Conservation (phyloP, 2,329 filamentous ascomycete genomes). For the Colletotrichum simmondsii region DNA sequence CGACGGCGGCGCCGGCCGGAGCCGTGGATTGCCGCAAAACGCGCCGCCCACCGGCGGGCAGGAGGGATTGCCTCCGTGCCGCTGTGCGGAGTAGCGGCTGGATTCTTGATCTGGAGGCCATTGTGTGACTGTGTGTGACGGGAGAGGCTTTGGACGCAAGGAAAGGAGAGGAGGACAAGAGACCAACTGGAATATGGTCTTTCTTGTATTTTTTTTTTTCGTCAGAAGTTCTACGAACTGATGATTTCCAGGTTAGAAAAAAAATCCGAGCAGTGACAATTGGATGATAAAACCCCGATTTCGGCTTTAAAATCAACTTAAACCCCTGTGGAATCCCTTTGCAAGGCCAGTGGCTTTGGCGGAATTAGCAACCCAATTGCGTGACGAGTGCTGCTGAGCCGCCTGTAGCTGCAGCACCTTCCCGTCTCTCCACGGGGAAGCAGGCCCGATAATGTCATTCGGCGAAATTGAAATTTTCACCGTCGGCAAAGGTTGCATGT, state of each 20-base stretch:
- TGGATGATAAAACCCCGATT: conserved; percentile 15
- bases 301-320: conserved; percentile 26
- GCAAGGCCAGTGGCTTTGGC: background rate
- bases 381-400: conserved; percentile 8
- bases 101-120: conserved; percentile 36
- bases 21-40: conserved; percentile 25
- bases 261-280: conserved; percentile 15
- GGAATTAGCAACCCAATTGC: conserved; percentile 9
- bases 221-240: background rate
- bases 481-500: conserved; percentile 19
- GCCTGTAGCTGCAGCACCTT: conserved; percentile 2
- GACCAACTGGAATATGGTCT: background rate
- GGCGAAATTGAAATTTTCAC: conserved; percentile 12
- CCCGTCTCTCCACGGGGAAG: background rate
- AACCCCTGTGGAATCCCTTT: background rate
- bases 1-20: conserved; percentile 19
- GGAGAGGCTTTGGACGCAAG: background rate
- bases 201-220: background rate
- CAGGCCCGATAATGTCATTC: conserved; percentile 1
- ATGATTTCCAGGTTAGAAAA: background rate
- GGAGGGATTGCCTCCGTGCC: conserved; percentile 33
- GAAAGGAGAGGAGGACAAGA: background rate
- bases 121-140: conserved; percentile 2
- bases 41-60: conserved; percentile 25
- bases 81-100: conserved; percentile 35